Percentiles rank a stretch among this genome's conserved stretches.
Evolutionary conservation across 2,329 filamentous ascomycete genomes (phyloP).

Genomic region (Ambrosiella xylebori): DNA sequence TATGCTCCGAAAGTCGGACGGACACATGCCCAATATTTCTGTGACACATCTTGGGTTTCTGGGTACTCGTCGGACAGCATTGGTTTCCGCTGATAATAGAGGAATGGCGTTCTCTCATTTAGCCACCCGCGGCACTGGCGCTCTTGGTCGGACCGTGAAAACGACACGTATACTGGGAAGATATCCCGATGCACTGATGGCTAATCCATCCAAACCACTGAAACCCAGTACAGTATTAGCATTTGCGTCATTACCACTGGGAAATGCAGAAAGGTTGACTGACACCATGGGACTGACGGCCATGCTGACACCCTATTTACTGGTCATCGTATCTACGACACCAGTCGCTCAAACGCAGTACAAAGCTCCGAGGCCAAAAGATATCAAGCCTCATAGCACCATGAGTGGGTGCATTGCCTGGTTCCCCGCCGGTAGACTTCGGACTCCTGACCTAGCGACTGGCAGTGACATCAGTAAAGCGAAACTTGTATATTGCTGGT

Average conservation of each 20-base stretch:
- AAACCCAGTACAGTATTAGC: slow-evolving; percentile 92
- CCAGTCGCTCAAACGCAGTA: slow-evolving; percentile 92
- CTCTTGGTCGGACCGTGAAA: slow-evolving; percentile 70
- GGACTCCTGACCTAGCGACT: slow-evolving; percentile 49
- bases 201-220: slow-evolving; percentile 41
- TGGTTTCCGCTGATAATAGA: slow-evolving; percentile 84
- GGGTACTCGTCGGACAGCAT: slow-evolving; percentile 78
- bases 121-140: slow-evolving; percentile 75
- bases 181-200: slow-evolving; percentile 58
- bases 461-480: slow-evolving; percentile 57
- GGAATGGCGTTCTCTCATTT: slow-evolving; percentile 98
- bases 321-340: slow-evolving; percentile 94
- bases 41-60: slow-evolving; percentile 90
- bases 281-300: slow-evolving; percentile 83
- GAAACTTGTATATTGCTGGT: slow-evolving; percentile 96
- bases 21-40: slow-evolving; percentile 60
- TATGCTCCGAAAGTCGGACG: slow-evolving; percentile 40
- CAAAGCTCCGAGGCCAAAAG: slow-evolving; percentile 80
- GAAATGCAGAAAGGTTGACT: slow-evolving; percentile 81
- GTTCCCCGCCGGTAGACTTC: slow-evolving; percentile 92
- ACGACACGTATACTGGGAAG: slow-evolving; percentile 80
- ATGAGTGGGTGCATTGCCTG: slow-evolving; percentile 90
- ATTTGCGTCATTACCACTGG: slow-evolving; percentile 75
- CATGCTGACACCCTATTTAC: slow-evolving; percentile 83
- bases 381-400: slow-evolving; percentile 73